Percentiles rank a stretch among this genome's conserved stretches.
These are phyloP conservation scores for Marchantia polymorpha DNA, from an alignment of 225 moss, liverwort and hornwort species.

Conservation along the genomic window DNA sequence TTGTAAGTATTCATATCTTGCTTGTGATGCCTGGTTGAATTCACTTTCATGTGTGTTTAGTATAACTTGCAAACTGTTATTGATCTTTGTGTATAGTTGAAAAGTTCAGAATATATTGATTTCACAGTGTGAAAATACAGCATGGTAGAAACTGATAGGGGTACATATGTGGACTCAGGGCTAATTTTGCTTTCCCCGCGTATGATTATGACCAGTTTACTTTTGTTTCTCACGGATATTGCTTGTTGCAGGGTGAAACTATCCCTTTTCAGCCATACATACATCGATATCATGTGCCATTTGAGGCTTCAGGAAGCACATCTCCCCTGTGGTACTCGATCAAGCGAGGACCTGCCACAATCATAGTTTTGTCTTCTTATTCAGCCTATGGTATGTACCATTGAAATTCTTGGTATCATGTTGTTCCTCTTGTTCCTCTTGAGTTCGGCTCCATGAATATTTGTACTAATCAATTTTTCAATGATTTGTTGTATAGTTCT, in stretches of 20 bases:
- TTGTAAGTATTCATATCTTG: slow-evolving; percentile 64
- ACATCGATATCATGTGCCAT: slow-evolving; percentile 46
- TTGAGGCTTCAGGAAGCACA: slow-evolving; percentile 37
- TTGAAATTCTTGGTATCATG: not conserved
- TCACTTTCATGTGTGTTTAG: no score
- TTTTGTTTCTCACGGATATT: no score
- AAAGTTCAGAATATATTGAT: no score
- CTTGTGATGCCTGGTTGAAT: no score
- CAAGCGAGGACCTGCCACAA: slow-evolving; percentile 51
- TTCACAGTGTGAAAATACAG: no score
- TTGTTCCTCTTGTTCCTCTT: not conserved
- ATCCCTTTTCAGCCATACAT: slow-evolving; percentile 43
- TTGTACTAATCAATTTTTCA: not conserved
- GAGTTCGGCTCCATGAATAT: not conserved
- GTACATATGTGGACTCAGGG: no score
- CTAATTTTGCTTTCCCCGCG: no score
- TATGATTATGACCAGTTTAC: no score
- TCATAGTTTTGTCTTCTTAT: slow-evolving; percentile 54
- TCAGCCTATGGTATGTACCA: slow-evolving; percentile 44
- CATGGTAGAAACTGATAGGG: no score
- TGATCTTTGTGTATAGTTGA: no score
- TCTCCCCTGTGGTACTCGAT: slow-evolving; percentile 46
- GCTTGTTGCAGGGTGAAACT: slow-evolving; percentile 47
- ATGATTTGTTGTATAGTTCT: not conserved
- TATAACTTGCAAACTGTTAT: no score